Percentiles rank a stretch among this genome's conserved stretches.
phyloP scores from a whole-genome alignment of 2,329 filamentous ascomycete genomes.

The Ceratocystis destructans region DNA sequence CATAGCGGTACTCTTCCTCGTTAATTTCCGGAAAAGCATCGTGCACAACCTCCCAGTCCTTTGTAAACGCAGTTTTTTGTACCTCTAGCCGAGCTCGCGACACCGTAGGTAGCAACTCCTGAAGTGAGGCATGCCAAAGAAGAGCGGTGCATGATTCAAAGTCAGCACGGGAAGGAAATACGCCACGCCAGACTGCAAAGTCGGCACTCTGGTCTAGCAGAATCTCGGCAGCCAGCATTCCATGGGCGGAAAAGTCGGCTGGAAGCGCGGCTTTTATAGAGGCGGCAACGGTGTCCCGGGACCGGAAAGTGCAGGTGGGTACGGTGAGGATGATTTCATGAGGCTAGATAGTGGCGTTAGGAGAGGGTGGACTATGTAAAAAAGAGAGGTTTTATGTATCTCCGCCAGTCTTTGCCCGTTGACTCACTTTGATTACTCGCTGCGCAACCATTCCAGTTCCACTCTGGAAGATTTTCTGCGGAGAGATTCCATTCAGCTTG shows the following conservation, averaged over 20 bases:
- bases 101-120: constrained; percentile 33
- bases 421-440: constrained; percentile 47
- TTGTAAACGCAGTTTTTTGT: constrained; percentile 35
- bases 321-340: constrained; percentile 49
- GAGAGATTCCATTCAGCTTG: constrained; percentile 50
- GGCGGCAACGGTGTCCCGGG: constrained; percentile 44
- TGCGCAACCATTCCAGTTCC: constrained; percentile 69
- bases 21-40: constrained; percentile 25
- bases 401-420: not conserved
- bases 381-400: not conserved
- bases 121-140: constrained; percentile 35
- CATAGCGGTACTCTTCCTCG: constrained; percentile 36
- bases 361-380: not conserved
- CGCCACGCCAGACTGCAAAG: constrained; percentile 46
- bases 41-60: constrained; percentile 29
- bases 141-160: constrained; percentile 38
- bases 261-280: constrained; percentile 39
- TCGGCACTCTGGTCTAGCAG: constrained; percentile 26
- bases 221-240: constrained; percentile 56
- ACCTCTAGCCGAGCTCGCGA: constrained; percentile 35
- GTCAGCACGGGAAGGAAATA: constrained; percentile 51
- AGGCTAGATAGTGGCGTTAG: constrained; percentile 23
- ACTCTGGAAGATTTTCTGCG: constrained; percentile 53
- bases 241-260: constrained; percentile 48
- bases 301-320: constrained; percentile 49